Percentiles rank a stretch among this genome's conserved stretches.
These are phyloP conservation scores for Blastobotrys persicus DNA, from an alignment of 1,139 yeast genomes.

Conservation along the genomic window DNA sequence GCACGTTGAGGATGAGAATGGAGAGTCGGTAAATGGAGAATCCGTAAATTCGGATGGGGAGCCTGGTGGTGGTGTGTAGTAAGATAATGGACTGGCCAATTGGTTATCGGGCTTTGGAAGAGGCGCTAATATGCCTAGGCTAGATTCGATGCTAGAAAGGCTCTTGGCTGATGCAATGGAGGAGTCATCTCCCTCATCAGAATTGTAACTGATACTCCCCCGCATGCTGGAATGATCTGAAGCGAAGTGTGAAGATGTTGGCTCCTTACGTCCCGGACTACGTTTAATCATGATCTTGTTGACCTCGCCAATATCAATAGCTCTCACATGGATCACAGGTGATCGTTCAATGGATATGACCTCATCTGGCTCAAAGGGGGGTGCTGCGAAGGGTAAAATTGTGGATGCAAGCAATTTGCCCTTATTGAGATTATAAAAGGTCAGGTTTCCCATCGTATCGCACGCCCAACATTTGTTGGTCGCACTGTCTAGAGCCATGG, in stretches of 20 bases:
- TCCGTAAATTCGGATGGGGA: neutral
- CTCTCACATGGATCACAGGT: neutral
- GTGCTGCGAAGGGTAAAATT: constrained; percentile 1
- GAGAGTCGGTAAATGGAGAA: neutral
- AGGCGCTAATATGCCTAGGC: neutral
- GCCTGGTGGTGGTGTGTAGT: constrained; percentile 6
- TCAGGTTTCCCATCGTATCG: neutral
- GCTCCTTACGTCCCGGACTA: constrained; percentile 2
- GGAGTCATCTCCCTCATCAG: constrained; percentile 2
- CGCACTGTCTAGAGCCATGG: neutral
- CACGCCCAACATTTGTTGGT: constrained; percentile 1
- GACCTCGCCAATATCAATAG: constrained; percentile 2
- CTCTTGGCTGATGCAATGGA: neutral
- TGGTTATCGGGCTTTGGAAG: neutral
- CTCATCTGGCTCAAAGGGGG: neutral
- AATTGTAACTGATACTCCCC: neutral
- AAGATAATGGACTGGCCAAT: constrained; percentile 1
- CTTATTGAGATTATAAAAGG: constrained; percentile 1
- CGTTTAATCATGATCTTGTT: constrained; percentile 1
- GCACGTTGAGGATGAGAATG: constrained; percentile 1
- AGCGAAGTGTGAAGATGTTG: neutral
- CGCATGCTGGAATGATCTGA: neutral
- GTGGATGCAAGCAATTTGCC: neutral
- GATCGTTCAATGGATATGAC: constrained; percentile 4
- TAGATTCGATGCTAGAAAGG: neutral